Evolutionary conservation across 2,329 filamentous ascomycete species (phyloP).

Genomic region (Hypoxylon sp.): DNA sequence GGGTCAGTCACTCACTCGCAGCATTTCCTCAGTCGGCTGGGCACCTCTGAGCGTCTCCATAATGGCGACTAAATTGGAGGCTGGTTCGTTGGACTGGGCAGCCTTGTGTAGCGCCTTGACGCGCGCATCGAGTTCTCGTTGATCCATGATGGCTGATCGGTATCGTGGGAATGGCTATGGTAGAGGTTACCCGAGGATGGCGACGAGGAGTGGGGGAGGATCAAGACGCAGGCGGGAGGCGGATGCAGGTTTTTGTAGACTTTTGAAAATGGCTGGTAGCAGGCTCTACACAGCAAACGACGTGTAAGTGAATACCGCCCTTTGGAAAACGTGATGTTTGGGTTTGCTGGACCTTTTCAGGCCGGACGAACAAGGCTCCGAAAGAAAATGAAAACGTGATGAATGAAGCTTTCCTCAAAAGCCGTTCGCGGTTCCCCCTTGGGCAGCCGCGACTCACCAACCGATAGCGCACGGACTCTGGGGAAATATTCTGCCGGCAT

Average conservation of each 20-base stretch:
- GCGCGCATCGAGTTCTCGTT: slow-evolving; percentile 82
- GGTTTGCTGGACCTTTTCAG: slow-evolving; percentile 27
- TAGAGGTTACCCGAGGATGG: not conserved
- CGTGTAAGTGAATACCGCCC: slow-evolving; percentile 20
- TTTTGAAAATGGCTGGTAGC: not conserved
- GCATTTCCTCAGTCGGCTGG: slow-evolving; percentile 86
- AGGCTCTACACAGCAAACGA: slow-evolving; percentile 6
- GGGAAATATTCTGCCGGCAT: slow-evolving; percentile 12
- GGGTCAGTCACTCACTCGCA: slow-evolving; percentile 71
- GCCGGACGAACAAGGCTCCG: slow-evolving; percentile 20
- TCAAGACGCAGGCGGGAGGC: not conserved
- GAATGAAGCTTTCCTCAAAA: slow-evolving; percentile 35
- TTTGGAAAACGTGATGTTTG: slow-evolving; percentile 10
- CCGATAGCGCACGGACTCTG: slow-evolving; percentile 24
- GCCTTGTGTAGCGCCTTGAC: slow-evolving; percentile 87
- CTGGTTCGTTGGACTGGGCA: slow-evolving; percentile 78
- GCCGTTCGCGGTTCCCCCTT: slow-evolving; percentile 39
- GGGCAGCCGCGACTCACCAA: slow-evolving; percentile 27
- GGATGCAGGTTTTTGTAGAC: slow-evolving; percentile 13
- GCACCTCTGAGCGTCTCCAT: slow-evolving; percentile 84
- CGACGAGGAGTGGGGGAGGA: slow-evolving; percentile 8
- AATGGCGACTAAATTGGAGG: slow-evolving; percentile 78
- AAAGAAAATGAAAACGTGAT: slow-evolving; percentile 26
- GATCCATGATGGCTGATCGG: slow-evolving; percentile 70
- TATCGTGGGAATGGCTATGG: not conserved